Base-by-base conservation (phyloP, 2,329 filamentous ascomycete species). In the Botryotinia globosa region DNA sequence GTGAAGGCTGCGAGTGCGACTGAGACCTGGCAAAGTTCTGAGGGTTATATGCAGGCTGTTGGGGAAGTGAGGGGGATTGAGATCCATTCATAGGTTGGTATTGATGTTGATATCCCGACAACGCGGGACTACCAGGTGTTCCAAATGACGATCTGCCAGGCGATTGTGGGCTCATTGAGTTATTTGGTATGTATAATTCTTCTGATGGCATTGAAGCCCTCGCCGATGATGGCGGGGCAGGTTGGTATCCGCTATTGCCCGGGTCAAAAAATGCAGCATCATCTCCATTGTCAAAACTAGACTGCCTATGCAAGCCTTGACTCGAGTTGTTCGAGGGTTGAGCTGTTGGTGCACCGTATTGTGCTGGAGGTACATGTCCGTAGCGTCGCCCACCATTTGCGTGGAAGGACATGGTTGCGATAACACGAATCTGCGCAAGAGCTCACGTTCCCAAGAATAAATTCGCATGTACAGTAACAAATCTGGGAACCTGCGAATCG, bases 231-330 rank as follows among this genome's bases (percentile, higher is more conserved):
- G 75, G 62, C 70, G 78, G 78, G 75, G 78, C 78, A 73, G 74
- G 74, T 72, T 79, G 79, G 70, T 81, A 81, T 77, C 74, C 77
- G 73, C 73, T 78, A 66, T 76, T 76, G 75, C 78, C 75, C 58
- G 80, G 75, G 69, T 81, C 78, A 77, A 87, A 85, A 77, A 89
- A 88, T 66, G 84, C 82, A 65, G 85, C 84, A 80, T 95, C 92
- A 81, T 96, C 93, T 76, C 91, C 92, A 76, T 87, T 89, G 81
- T 94, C 90, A 84, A 93, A 94, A 84, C 91, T 95, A 66, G 88
- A 87, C 76, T 89, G 87, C 76, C 92, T 86, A 61, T 78, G 79
- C 45, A 81, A 51, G 54, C 77, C 75, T 32, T 83, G 81, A 75
- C 83, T 82, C 54, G 79, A 73, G 67, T 79, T 77, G 76, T 84